phyloP scores from a whole-genome alignment of 805 yeast species.

The Teunomyces atbi region DNA sequence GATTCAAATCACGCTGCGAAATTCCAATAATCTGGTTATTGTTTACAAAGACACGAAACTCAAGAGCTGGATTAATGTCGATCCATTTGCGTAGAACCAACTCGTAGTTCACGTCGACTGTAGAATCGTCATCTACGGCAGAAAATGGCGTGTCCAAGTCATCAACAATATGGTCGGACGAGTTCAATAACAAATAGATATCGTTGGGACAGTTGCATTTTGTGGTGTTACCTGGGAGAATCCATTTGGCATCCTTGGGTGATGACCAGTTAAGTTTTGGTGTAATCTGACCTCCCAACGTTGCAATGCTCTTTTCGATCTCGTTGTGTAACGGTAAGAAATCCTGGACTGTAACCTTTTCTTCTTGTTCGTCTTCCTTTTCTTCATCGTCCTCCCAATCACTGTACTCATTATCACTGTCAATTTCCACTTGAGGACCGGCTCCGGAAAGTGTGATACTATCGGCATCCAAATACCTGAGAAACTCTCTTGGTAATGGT shows the following conservation, averaged over 20 bases:
- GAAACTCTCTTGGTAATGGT: slow-evolving; percentile 34
- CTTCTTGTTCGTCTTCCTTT: slow-evolving; percentile 4
- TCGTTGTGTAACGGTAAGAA: slow-evolving; percentile 62
- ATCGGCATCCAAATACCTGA: slow-evolving; percentile 49
- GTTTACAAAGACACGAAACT: slow-evolving; percentile 82
- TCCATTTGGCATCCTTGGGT: slow-evolving; percentile 95
- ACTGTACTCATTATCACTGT: slow-evolving; percentile 64
- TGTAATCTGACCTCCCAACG: slow-evolving; percentile 57
- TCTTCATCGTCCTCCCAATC: slow-evolving; percentile 61
- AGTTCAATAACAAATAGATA: slow-evolving; percentile 73
- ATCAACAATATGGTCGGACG: slow-evolving; percentile 85
- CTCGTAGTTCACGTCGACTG: slow-evolving; percentile 44
- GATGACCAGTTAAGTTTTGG: slow-evolving; percentile 98
- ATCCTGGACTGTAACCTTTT: slow-evolving; percentile 30
- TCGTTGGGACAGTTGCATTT: slow-evolving; percentile 72
- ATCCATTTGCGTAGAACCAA: slow-evolving; percentile 82
- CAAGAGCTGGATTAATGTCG: slow-evolving; percentile 82
- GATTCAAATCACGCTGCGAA: slow-evolving; percentile 84
- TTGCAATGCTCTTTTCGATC: slow-evolving; percentile 45
- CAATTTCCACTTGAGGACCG: slow-evolving; percentile 32
- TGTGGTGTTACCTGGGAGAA: slow-evolving; percentile 71
- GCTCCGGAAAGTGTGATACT: slow-evolving; percentile 52
- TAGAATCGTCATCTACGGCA: slow-evolving; percentile 30
- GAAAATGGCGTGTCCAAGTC: slow-evolving; percentile 76
- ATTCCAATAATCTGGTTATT: slow-evolving; percentile 64